These are phyloP conservation scores for Cryptococcus hybrid DNA, from an alignment of 1,284 basidiomycete species.

Conservation along the genomic window DNA sequence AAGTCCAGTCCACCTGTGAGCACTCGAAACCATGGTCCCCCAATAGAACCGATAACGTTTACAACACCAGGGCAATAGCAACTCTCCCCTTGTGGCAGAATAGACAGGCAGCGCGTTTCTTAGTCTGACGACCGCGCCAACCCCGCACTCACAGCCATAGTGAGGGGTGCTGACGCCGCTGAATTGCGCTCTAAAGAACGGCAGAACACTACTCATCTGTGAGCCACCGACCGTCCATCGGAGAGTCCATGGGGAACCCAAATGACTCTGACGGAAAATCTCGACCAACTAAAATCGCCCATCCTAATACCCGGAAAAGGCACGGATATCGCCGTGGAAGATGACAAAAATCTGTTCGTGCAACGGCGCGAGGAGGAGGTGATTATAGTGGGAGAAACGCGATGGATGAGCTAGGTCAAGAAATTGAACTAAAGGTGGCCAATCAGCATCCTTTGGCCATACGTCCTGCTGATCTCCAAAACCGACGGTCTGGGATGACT, in stretches of 20 bases:
- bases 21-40: background rate
- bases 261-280: background rate
- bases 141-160: background rate
- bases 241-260: too few species aligned
- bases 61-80: background rate
- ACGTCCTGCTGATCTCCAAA: background rate
- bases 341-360: background rate
- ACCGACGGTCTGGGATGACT: background rate
- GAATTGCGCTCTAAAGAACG: conserved; percentile 4
- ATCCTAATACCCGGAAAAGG: background rate
- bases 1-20: background rate
- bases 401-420: background rate
- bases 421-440: background rate
- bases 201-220: background rate
- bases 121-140: background rate
- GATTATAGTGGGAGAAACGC: background rate
- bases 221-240: background rate
- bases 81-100: conserved; percentile 1
- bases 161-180: background rate
- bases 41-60: too few species aligned
- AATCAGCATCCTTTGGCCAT: background rate
- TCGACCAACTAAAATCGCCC: background rate
- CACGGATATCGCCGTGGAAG: conserved; percentile 1
- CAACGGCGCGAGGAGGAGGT: conserved; percentile 1
- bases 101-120: conserved; percentile 4